phyloP scores from a whole-genome alignment of 106 monocot species.

The Hemerocallis citrina region DNA sequence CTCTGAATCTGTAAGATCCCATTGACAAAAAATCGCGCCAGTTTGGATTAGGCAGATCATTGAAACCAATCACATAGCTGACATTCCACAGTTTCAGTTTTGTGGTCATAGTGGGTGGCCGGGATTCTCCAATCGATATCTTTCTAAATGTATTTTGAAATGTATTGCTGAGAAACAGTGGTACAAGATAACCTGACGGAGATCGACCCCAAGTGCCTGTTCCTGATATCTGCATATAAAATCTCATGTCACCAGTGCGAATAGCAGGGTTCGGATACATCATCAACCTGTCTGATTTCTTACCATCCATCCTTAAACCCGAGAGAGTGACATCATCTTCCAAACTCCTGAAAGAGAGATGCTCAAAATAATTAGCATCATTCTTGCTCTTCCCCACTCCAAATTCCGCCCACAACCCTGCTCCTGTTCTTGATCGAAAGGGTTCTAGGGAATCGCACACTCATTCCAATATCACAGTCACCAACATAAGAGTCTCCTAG shows the following conservation, averaged over 20 bases:
- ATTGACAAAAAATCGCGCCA: not conserved
- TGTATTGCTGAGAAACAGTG: not conserved
- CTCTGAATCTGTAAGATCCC: not conserved
- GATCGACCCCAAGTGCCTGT: no score
- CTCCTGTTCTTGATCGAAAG: constrained; percentile 24
- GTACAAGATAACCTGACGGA: not conserved
- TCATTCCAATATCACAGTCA: constrained; percentile 41
- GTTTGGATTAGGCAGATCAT: not conserved
- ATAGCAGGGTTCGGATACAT: not conserved
- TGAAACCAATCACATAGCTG: not conserved
- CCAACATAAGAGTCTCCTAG: constrained; percentile 4
- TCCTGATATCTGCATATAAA: not conserved
- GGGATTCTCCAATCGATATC: no score
- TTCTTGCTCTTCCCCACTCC: constrained; percentile 13
- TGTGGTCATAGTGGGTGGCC: not conserved
- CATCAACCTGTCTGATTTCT: not conserved
- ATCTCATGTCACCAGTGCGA: not conserved
- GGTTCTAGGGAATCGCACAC: constrained; percentile 27
- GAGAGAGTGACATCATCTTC: not conserved
- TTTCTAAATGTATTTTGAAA: not conserved
- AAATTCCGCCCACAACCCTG: constrained; percentile 21
- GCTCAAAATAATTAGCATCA: not conserved
- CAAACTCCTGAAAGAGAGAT: not conserved
- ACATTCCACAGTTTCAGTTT: not conserved
- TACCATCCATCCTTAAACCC: not conserved